Base-by-base conservation (phyloP, 306 rosid species). In the Cucurbita moschata region DNA sequence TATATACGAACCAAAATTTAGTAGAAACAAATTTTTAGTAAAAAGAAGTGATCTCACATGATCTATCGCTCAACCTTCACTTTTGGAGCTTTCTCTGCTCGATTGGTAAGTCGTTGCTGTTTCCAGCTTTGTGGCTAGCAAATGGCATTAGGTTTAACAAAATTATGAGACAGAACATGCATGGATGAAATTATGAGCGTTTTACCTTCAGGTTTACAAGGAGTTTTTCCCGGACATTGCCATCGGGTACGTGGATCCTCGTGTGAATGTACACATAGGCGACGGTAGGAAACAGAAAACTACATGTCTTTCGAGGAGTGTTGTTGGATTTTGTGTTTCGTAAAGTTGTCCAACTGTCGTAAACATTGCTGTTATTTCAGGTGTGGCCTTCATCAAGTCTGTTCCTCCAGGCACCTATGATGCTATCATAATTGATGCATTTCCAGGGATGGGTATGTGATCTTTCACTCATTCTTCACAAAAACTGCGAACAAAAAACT, bases 171-270 rank as follows among this genome's bases (percentile, higher is more conserved):
- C 35, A 30, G 35, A 30, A 30, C 35, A 30, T 30, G 35, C 35
- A 30, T 30, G 35, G 35, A 30, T 30, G 35, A 30, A 30, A 30
- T 30, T 30, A 30, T 30, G 35, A 30, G 35, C 2, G 13, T 46
- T 46, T 46, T 46, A 3, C 14, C 50, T 46, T 61, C 72, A 89
- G 96, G 90, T 90, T 9, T 90, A 86, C 71, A 86, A 83, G 63
- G 70, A 81, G 55, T 85, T 37, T 54, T 90, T 90, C 71, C 96
- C 93, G 3, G 74, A 83, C 18, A 68, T 90, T n/a, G 88, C 96
- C 16, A 61, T 90, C 51, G 93, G 93, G 69, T 90, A 83, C 78
- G 60, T 82, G 61, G 96, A 90, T 74, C 44, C 86, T 59, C 83
- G 93, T 1, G 93, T 90, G 13, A 80, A 50, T 14, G 79, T 79